A percentile compares a stretch with the other conserved stretches of the same genome.
These are phyloP conservation scores for Rhodomyrtus psidioides DNA, from an alignment of 441 rosid genomes.

Conservation along the genomic window DNA sequence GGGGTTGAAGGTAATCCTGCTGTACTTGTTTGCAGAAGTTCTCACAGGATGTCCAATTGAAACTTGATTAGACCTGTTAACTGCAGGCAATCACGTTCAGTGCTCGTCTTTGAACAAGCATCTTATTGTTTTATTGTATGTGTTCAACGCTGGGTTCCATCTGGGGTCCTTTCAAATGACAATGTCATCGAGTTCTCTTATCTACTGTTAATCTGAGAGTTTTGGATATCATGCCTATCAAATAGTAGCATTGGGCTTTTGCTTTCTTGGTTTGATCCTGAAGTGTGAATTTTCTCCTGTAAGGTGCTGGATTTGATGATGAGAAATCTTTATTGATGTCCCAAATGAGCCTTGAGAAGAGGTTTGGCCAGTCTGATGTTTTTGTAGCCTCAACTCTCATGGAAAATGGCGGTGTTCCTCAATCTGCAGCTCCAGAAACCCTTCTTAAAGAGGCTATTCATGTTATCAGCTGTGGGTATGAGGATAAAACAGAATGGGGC, in stretches of 20 bases:
- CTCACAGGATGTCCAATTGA: not conserved
- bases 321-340: conserved; percentile 13
- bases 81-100: not conserved
- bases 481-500: conserved; percentile 18
- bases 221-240: not conserved
- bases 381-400: conserved; percentile 13
- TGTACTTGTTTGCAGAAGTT: not conserved
- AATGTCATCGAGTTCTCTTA: not conserved
- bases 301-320: conserved; percentile 12
- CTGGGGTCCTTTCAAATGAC: not conserved
- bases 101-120: not conserved
- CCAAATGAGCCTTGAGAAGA: conserved; percentile 15
- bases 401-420: conserved; percentile 15
- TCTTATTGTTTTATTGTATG: not conserved
- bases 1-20: conserved; percentile 3
- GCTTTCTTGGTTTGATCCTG: not conserved
- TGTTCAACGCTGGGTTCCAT: not conserved
- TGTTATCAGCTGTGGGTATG: conserved; percentile 18
- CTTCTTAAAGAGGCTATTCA: conserved; percentile 15
- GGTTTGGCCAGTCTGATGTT: conserved; percentile 13
- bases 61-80: not conserved
- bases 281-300: not conserved
- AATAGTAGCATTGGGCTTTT: not conserved
- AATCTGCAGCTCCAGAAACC: conserved; percentile 7
- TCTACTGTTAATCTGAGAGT: not conserved